phyloP scores from a whole-genome alignment of 163 green algal species.

The Volvox carteri region DNA sequence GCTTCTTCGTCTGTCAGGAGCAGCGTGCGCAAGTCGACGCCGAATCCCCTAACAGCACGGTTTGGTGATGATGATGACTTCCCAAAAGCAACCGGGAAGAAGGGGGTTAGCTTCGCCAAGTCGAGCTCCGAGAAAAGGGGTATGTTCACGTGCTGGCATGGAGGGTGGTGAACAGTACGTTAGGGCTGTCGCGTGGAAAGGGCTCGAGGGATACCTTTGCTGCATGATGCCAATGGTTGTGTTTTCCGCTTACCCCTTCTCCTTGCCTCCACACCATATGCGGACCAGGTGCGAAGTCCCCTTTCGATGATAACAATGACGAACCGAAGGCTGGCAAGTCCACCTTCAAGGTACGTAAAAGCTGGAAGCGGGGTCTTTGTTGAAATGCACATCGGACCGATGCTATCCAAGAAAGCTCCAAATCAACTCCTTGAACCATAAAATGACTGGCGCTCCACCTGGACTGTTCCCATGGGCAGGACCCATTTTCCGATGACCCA shows the following conservation, averaged over 20 bases:
- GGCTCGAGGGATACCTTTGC: no score
- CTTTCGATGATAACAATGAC: slow-evolving; percentile 17
- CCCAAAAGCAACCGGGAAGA: slow-evolving; percentile 30
- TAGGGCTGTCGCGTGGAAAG: no score
- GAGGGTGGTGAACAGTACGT: no score
- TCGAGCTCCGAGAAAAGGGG: neutral
- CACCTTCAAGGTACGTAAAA: slow-evolving; percentile 17
- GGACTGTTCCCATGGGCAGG: neutral
- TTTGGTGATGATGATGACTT: slow-evolving; percentile 50
- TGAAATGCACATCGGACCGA: no score
- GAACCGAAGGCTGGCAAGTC: neutral
- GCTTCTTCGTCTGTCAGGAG: slow-evolving; percentile 5
- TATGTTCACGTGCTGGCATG: neutral
- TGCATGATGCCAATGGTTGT: no score
- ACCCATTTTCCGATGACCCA: slow-evolving; percentile 41
- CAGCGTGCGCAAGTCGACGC: slow-evolving; percentile 44
- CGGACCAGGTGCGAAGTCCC: neutral
- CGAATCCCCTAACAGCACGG: neutral
- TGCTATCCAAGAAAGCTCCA: no score
- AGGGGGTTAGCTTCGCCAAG: slow-evolving; percentile 8
- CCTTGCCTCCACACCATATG: neutral
- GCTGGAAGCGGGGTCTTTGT: no score
- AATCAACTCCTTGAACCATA: no score
- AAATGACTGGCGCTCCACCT: no score
- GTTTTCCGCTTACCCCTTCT: neutral